Conservation (phyloP, 257 asterid genomes). For the Verbascum thapsus region DNA sequence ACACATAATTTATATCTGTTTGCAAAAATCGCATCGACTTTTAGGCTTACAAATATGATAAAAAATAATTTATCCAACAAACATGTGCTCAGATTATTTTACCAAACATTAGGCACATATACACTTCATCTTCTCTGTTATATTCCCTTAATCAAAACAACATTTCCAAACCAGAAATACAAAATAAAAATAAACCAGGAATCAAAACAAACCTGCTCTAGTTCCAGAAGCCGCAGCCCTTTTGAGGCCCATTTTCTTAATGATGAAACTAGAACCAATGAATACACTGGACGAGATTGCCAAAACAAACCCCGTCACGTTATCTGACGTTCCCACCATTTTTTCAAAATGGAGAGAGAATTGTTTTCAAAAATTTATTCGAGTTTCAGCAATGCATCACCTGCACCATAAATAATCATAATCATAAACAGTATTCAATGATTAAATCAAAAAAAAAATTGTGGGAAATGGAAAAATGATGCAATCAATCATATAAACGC, state of each 20-base stretch:
- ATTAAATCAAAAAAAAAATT: too few species aligned
- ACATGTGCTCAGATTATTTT: neutral
- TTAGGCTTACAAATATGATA: too few species aligned
- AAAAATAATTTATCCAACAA: neutral
- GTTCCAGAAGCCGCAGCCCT: slow-evolving; percentile 46
- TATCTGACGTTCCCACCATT: slow-evolving; percentile 54
- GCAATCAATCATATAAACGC: too few species aligned
- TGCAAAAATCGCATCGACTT: neutral
- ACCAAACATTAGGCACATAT: slow-evolving; percentile 3
- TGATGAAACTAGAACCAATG: slow-evolving; percentile 59
- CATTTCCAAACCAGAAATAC: neutral
- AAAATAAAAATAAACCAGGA: too few species aligned
- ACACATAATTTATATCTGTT: neutral
- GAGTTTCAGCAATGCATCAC: slow-evolving; percentile 18
- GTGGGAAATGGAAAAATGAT: too few species aligned
- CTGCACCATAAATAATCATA: slow-evolving; percentile 35
- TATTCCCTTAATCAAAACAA: neutral
- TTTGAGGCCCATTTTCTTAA: slow-evolving; percentile 54
- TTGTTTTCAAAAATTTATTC: neutral
- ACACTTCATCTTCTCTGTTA: neutral
- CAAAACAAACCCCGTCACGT: slow-evolving; percentile 47
- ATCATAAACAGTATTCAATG: too few species aligned
- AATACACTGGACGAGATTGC: slow-evolving; percentile 55
- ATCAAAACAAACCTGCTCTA: slow-evolving; percentile 45
- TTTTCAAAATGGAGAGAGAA: slow-evolving; percentile 29